Conservation (phyloP, 2,329 filamentous ascomycete genomes). For the Aspergillus vadensis region DNA sequence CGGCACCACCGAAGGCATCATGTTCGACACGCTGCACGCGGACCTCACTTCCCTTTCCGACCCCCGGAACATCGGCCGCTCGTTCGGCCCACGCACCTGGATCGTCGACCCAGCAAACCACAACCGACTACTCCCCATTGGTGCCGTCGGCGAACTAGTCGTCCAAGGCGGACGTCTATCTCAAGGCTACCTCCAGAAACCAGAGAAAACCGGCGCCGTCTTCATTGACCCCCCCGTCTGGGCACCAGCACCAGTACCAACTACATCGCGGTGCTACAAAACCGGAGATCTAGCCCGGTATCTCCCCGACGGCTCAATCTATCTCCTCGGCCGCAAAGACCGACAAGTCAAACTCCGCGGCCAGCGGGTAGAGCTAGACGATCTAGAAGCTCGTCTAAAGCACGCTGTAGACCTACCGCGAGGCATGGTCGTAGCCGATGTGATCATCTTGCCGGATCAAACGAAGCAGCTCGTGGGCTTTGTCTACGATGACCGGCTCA, state of each 20-base stretch:
- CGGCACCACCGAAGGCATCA: slow-evolving; percentile 29
- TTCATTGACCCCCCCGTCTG: background rate
- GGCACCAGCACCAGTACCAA: background rate
- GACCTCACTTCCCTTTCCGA: background rate
- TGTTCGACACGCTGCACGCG: slow-evolving; percentile 14
- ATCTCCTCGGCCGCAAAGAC: background rate
- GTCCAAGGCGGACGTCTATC: slow-evolving; percentile 26
- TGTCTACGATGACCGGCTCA: background rate
- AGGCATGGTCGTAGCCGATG: background rate
- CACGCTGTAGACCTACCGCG: background rate
- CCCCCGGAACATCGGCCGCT: too few species aligned
- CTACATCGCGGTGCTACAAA: background rate
- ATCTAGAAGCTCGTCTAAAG: background rate
- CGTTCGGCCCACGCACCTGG: background rate
- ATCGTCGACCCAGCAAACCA: slow-evolving; percentile 40
- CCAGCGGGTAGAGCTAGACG: background rate
- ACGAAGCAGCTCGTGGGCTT: background rate
- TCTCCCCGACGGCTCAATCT: background rate
- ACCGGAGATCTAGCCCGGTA: background rate
- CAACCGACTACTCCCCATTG: slow-evolving; percentile 15
- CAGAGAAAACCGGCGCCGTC: background rate
- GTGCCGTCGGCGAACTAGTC: slow-evolving; percentile 23
- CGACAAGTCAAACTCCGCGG: background rate
- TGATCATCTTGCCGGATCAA: background rate
- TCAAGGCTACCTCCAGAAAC: background rate